Evolutionary conservation across 2,329 filamentous ascomycete species (phyloP).

Genomic region (Atkinsonella hypoxylon): DNA sequence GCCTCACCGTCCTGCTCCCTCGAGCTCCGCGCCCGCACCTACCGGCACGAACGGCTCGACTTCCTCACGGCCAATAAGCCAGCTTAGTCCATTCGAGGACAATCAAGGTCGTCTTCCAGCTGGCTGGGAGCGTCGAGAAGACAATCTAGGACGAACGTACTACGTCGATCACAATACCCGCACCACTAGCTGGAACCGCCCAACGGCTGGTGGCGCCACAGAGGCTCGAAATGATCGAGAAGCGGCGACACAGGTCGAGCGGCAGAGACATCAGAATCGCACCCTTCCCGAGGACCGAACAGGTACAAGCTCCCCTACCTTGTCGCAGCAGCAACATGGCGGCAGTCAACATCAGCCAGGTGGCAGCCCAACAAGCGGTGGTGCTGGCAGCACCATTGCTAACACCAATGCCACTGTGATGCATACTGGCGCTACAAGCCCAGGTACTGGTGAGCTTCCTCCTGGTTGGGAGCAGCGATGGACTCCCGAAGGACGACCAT

Average conservation of each 20-base stretch:
- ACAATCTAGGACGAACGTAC: slow-evolving; percentile 89
- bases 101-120: slow-evolving; percentile 83
- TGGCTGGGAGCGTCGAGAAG: slow-evolving; percentile 92
- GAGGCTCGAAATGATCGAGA: slow-evolving; percentile 66
- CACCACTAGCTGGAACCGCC: slow-evolving; percentile 92
- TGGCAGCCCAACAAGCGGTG: slow-evolving; percentile 13
- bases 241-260: slow-evolving; percentile 84
- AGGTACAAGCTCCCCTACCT: slow-evolving; percentile 79
- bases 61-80: slow-evolving; percentile 22
- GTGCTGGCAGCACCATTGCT: slow-evolving; percentile 21
- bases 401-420: slow-evolving; percentile 63
- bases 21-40: slow-evolving; percentile 24
- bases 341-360: slow-evolving; percentile 30
- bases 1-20: slow-evolving; percentile 36
- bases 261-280: slow-evolving; percentile 85
- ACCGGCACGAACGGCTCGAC: slow-evolving; percentile 18
- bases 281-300: slow-evolving; percentile 93
- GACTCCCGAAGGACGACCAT: slow-evolving; percentile 87
- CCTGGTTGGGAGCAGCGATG: slow-evolving; percentile 93
- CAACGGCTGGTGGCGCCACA: slow-evolving; percentile 64
- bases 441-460: slow-evolving; percentile 87
- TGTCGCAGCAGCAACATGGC: slow-evolving; percentile 40
- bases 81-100: slow-evolving; percentile 88
- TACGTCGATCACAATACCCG: slow-evolving; percentile 97
- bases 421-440: slow-evolving; percentile 84